phyloP scores from a whole-genome alignment of 805 yeast species.

The Yamadazyma endophytica region DNA sequence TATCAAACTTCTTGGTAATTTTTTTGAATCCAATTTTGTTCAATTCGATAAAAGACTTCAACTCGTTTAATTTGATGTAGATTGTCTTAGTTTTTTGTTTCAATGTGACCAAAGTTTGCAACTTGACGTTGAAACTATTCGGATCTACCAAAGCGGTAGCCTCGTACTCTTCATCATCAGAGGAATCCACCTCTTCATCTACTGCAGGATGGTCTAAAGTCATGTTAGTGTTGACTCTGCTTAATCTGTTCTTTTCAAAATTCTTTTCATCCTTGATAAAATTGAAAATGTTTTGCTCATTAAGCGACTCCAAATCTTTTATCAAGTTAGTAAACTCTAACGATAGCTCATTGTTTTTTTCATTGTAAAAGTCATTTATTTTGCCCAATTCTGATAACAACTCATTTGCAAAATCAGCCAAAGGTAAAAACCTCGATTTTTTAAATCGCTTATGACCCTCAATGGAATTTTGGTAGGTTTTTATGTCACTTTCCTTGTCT shows the following conservation, averaged over 20 bases:
- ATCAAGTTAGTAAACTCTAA: slow-evolving; percentile 42
- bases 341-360: slow-evolving; percentile 44
- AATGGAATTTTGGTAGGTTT: slow-evolving; percentile 1
- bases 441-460: neutral
- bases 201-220: slow-evolving; percentile 23
- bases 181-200: slow-evolving; percentile 22
- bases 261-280: slow-evolving; percentile 6
- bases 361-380: slow-evolving; percentile 48
- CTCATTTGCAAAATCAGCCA: slow-evolving; percentile 43
- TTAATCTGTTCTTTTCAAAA: slow-evolving; percentile 1
- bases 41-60: slow-evolving; percentile 77
- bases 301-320: slow-evolving; percentile 37
- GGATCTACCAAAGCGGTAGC: slow-evolving; percentile 50
- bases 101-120: slow-evolving; percentile 55
- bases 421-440: slow-evolving; percentile 14
- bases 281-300: slow-evolving; percentile 11
- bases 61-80: slow-evolving; percentile 75
- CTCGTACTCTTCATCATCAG: slow-evolving; percentile 23
- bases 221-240: slow-evolving; percentile 14
- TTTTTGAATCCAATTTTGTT: slow-evolving; percentile 87
- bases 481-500: slow-evolving; percentile 1
- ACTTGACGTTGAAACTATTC: slow-evolving; percentile 45
- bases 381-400: slow-evolving; percentile 47
- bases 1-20: slow-evolving; percentile 89
- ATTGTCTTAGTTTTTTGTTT: slow-evolving; percentile 62